A percentile compares a stretch with the other conserved stretches of the same genome.
These are phyloP conservation scores for Pythium dissotocum DNA, from an alignment of 352 stramenopile species.

Conservation along the genomic window DNA sequence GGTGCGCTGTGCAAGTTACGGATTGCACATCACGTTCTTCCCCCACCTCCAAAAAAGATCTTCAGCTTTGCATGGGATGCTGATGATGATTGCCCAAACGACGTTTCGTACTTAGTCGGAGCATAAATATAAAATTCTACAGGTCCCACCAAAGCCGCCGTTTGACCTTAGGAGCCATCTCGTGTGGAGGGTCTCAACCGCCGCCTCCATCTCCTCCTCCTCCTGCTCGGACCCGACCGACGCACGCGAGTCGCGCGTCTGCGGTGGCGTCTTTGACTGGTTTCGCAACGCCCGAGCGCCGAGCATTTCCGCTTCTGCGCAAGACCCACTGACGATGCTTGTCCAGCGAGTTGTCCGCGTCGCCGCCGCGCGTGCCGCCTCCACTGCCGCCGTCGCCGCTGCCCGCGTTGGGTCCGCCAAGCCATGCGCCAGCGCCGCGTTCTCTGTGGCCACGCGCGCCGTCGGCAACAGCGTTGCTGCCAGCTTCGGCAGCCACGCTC, in stretches of 20 bases:
- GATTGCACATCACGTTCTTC: neutral
- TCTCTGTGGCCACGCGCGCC: slow-evolving; percentile 2
- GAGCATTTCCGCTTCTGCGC: slow-evolving; percentile 26
- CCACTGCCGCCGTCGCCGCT: slow-evolving; percentile 13
- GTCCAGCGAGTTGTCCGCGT: slow-evolving; percentile 23
- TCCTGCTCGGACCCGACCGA: neutral
- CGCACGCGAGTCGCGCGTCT: slow-evolving; percentile 2
- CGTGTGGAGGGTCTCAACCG: neutral
- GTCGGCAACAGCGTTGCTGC: neutral
- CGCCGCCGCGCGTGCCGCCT: neutral
- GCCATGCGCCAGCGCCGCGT: neutral
- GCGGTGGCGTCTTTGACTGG: neutral
- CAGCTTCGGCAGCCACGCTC: neutral
- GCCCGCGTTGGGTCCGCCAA: neutral
- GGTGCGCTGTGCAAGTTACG: neutral
- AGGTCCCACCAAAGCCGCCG: slow-evolving; percentile 2
- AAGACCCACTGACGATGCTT: slow-evolving; percentile 19
- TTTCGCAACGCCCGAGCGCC: neutral
- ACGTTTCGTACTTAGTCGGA: slow-evolving; percentile 24
- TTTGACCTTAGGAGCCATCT: neutral
- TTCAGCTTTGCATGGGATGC: neutral
- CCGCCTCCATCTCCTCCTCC: neutral
- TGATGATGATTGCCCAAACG: slow-evolving; percentile 28
- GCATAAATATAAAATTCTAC: slow-evolving; percentile 15
- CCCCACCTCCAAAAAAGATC: slow-evolving; percentile 14